Conservation (phyloP, 352 stramenopile species). For the Peronospora belbahrii region DNA sequence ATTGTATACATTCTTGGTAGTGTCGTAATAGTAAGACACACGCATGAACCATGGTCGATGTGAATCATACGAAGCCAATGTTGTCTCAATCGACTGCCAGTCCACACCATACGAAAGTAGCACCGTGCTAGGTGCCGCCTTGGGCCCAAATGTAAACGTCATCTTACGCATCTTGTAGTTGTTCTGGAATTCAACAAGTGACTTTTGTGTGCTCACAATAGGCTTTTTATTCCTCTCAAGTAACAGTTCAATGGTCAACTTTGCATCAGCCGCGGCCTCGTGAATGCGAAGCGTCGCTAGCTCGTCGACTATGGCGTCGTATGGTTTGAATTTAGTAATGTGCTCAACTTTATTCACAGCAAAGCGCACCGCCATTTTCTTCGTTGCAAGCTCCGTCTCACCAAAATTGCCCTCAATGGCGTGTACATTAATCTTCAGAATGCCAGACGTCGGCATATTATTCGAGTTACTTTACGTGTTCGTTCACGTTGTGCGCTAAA, state of each 20-base stretch:
- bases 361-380: slow-evolving; percentile 24
- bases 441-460: slow-evolving; percentile 32
- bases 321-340: slow-evolving; percentile 23
- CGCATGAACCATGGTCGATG: slow-evolving; percentile 47
- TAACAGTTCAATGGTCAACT: slow-evolving; percentile 15
- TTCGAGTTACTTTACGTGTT: background rate
- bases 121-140: slow-evolving; percentile 18
- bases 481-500: background rate
- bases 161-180: slow-evolving; percentile 22
- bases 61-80: slow-evolving; percentile 8
- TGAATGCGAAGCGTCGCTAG: slow-evolving; percentile 29
- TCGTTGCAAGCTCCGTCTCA: slow-evolving; percentile 9
- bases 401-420: slow-evolving; percentile 24
- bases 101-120: slow-evolving; percentile 24
- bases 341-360: slow-evolving; percentile 15
- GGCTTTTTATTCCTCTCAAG: slow-evolving; percentile 27
- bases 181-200: slow-evolving; percentile 25
- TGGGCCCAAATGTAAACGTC: slow-evolving; percentile 37
- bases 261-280: slow-evolving; percentile 21
- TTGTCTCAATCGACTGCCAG: slow-evolving; percentile 21
- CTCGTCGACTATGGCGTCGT: slow-evolving; percentile 28
- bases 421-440: slow-evolving; percentile 30
- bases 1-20: slow-evolving; percentile 59
- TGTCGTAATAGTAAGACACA: slow-evolving; percentile 65
- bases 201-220: slow-evolving; percentile 31